Percentiles rank a stretch among this genome's conserved stretches.
Conservation (phyloP, 108 stramenopile species). For the Parietichytrium sp. region DNA sequence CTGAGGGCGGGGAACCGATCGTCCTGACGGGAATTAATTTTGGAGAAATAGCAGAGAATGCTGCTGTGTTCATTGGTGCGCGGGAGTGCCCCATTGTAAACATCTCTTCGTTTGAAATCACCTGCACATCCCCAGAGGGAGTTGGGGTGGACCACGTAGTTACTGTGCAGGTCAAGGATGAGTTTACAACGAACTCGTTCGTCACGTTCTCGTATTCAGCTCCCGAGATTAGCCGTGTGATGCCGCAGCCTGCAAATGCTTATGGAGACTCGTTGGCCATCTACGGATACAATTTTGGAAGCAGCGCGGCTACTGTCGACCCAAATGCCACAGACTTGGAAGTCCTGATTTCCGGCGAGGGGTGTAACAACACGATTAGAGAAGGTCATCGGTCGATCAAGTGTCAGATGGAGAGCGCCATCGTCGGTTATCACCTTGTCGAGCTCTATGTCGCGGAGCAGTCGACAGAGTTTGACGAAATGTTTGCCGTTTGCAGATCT, state of each 20-base stretch:
- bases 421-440: background rate
- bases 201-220: background rate
- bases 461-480: background rate
- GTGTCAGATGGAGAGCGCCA: background rate
- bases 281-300: slow-evolving; percentile 36
- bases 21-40: background rate
- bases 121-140: slow-evolving; percentile 2
- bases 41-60: background rate
- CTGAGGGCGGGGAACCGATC: background rate
- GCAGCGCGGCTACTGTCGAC: background rate
- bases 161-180: background rate
- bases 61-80: background rate
- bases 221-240: background rate
- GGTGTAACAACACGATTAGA: background rate
- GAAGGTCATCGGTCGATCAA: background rate
- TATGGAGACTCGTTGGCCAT: background rate
- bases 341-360: background rate
- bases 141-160: background rate
- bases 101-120: background rate
- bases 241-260: background rate
- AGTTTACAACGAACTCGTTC: background rate
- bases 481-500: slow-evolving; percentile 11
- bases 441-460: background rate
- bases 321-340: background rate
- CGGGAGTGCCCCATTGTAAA: background rate